phyloP scores from a whole-genome alignment of 495 filamentous ascomycete species.

The Penicillium odoratum region DNA sequence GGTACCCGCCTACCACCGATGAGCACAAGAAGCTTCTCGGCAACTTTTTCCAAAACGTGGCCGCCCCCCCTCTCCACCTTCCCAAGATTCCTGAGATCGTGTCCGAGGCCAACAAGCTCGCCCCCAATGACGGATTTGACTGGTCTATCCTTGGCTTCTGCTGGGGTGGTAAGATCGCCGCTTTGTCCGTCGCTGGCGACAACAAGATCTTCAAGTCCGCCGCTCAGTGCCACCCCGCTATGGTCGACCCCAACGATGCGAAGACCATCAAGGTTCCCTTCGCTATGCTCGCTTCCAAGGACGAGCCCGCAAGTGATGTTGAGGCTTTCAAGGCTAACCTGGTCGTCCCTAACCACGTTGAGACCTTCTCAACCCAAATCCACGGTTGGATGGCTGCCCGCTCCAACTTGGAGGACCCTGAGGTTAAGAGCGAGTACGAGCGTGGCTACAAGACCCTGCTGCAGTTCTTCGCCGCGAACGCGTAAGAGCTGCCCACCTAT shows the following conservation, averaged over 20 bases:
- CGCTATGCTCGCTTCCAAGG: constrained; percentile 64
- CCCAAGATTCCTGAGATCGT: constrained; percentile 64
- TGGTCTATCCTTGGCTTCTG: constrained; percentile 93
- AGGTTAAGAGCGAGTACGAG: constrained; percentile 74
- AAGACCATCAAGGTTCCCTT: constrained; percentile 63
- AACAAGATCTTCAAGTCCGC: constrained; percentile 67
- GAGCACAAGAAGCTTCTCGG: constrained; percentile 77
- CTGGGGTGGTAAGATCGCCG: constrained; percentile 86
- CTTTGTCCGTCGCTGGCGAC: constrained; percentile 55
- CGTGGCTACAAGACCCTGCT: constrained; percentile 74
- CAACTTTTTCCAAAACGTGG: constrained; percentile 73
- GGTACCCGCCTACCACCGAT: constrained; percentile 75
- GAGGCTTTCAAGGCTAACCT: constrained; percentile 68
- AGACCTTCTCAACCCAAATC: constrained; percentile 78
- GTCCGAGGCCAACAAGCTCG: constrained; percentile 51
- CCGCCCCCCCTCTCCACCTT: constrained; percentile 61
- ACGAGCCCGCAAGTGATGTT: constrained; percentile 67
- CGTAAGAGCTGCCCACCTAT: constrained; percentile 43
- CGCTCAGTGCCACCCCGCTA: constrained; percentile 78
- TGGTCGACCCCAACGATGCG: constrained; percentile 77
- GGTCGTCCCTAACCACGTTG: constrained; percentile 67
- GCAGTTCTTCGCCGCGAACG: constrained; percentile 73
- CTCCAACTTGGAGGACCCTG: constrained; percentile 62
- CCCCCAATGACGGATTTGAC: constrained; percentile 48
- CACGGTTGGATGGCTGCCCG: constrained; percentile 93